A percentile compares a stretch with the other conserved stretches of the same genome.
Evolutionary conservation across 1,284 basidiomycete genomes (phyloP).

Genomic region (Rhodotorula sp.): DNA sequence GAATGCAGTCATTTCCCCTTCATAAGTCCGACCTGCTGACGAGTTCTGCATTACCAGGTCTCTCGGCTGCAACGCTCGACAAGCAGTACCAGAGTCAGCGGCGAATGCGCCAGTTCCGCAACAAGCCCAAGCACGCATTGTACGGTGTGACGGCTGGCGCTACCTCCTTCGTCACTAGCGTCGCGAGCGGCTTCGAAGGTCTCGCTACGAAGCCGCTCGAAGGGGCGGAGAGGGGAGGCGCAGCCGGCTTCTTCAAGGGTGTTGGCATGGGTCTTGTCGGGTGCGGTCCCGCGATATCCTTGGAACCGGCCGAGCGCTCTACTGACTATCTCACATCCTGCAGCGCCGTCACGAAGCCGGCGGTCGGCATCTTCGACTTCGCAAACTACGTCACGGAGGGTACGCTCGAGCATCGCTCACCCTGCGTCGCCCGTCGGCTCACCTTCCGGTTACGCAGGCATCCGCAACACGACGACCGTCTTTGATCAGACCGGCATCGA

Average conservation of each 20-base stretch:
- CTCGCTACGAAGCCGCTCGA: conserved; percentile 88
- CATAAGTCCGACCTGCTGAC: background rate
- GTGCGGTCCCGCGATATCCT: conserved; percentile 52
- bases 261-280: conserved; percentile 95
- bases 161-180: conserved; percentile 87
- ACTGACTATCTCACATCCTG: conserved; percentile 15
- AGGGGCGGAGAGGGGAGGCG: conserved; percentile 91
- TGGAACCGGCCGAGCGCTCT: rapidly evolving
- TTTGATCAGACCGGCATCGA: conserved; percentile 92
- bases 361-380: conserved; percentile 93
- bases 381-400: conserved; percentile 93
- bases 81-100: conserved; percentile 89
- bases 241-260: conserved; percentile 95
- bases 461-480: conserved; percentile 96
- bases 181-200: conserved; percentile 94
- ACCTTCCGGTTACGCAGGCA: conserved; percentile 54
- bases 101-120: conserved; percentile 82
- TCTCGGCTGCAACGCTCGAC: conserved; percentile 95
- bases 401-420: background rate
- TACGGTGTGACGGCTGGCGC: conserved; percentile 94
- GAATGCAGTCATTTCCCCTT: conserved; percentile 18
- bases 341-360: conserved; percentile 91
- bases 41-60: conserved; percentile 56
- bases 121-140: conserved; percentile 94
- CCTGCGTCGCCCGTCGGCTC: background rate